Evolutionary conservation across 31 red algal genomes (phyloP).

Genomic region (Endocladia muricata): DNA sequence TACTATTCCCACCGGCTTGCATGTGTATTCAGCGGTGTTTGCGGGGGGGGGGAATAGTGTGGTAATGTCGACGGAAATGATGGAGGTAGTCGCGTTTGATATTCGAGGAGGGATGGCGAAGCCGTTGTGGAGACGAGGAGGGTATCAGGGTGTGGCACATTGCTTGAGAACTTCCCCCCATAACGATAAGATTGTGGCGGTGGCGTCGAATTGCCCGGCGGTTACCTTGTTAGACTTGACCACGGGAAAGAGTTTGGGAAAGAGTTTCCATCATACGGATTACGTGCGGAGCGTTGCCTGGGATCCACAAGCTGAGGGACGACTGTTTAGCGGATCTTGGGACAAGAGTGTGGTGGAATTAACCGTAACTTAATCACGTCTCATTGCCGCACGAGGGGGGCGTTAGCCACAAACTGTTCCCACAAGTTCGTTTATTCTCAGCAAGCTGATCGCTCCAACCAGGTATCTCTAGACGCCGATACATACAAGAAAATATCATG

Average conservation of each 20-base stretch:
- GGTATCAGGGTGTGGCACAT: constrained; percentile 49
- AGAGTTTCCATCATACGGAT: constrained; percentile 67
- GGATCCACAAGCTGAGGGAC: constrained; percentile 42
- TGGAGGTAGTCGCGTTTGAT: constrained; percentile 70
- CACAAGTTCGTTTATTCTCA: no score
- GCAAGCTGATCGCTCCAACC: no score
- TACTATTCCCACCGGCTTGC: constrained; percentile 58
- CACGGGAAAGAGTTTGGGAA: constrained; percentile 31
- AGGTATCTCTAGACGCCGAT: no score
- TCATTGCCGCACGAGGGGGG: not conserved
- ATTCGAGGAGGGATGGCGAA: constrained; percentile 42
- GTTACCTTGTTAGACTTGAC: constrained; percentile 51
- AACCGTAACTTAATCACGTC: constrained; percentile 14
- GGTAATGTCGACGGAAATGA: constrained; percentile 75
- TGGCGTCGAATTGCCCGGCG: constrained; percentile 69
- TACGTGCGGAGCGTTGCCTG: constrained; percentile 81
- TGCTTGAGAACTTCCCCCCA: constrained; percentile 56
- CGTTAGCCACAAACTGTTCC: no score
- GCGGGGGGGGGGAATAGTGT: constrained; percentile 44
- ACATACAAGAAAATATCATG: no score
- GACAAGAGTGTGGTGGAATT: constrained; percentile 75
- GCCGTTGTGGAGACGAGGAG: constrained; percentile 48
- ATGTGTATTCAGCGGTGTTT: constrained; percentile 70
- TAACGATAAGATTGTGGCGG: constrained; percentile 56
- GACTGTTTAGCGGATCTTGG: constrained; percentile 76